These are phyloP conservation scores for Hypoxylon sp. DNA, from an alignment of 2,329 filamentous ascomycete species.

Conservation along the genomic window DNA sequence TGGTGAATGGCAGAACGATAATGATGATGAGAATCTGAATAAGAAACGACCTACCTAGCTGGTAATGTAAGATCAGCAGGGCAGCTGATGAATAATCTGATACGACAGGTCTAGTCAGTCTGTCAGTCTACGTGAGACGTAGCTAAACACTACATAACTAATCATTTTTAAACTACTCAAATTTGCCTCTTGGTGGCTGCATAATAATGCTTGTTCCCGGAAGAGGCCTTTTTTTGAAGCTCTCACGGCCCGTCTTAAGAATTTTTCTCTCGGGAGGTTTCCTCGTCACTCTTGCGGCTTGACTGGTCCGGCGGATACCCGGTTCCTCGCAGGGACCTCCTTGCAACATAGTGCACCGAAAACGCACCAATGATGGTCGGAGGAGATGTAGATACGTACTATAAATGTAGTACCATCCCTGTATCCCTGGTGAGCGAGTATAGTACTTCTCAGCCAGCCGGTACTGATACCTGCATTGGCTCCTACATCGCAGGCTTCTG, in stretches of 20 bases:
- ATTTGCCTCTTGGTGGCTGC: conserved; percentile 29
- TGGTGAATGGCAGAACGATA: conserved; percentile 34
- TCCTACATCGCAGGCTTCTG: conserved; percentile 17
- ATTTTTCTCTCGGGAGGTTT: conserved; percentile 34
- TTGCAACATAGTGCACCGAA: conserved; percentile 28
- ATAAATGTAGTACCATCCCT: background rate
- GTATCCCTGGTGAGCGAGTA: conserved; percentile 16
- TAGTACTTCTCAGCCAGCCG: conserved; percentile 13
- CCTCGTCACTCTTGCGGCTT: conserved; percentile 46
- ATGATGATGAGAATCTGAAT: conserved; percentile 45
- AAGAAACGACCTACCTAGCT: conserved; percentile 39
- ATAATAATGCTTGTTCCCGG: conserved; percentile 35
- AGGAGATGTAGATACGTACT: conserved; percentile 19
- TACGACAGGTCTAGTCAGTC: conserved; percentile 12
- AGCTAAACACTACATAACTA: conserved; percentile 23
- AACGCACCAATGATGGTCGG: conserved; percentile 37
- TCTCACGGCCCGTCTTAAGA: conserved; percentile 39
- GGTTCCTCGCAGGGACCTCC: conserved; percentile 40
- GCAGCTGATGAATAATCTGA: conserved; percentile 28
- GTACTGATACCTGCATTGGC: conserved; percentile 27
- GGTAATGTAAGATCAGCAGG: conserved; percentile 40
- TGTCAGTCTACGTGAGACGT: conserved; percentile 23
- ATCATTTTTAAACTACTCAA: conserved; percentile 13
- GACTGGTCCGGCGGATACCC: conserved; percentile 43
- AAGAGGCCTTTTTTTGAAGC: conserved; percentile 38